Evolutionary conservation across 2,329 filamentous ascomycete genomes (phyloP), one percentile per base, ranked within the genome.

Genomic region (Gaeumannomyces sp.): DNA sequence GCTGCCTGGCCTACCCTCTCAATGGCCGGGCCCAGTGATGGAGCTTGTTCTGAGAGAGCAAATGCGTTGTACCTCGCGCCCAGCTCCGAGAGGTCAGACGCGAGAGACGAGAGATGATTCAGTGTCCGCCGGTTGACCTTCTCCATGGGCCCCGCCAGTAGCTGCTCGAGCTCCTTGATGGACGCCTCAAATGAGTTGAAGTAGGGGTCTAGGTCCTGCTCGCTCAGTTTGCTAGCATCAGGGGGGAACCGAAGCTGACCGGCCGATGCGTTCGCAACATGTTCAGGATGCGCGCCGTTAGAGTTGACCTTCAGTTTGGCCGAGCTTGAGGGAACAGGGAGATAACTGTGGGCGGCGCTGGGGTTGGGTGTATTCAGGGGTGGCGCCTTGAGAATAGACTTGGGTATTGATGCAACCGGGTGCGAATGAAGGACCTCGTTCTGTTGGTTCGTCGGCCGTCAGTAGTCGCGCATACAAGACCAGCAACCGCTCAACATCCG

Each of bases 51-150:
- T 0, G 93, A 97, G 1, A 99, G 82, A 0, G 96, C 96, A 76
- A 99, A 99, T 1, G 91, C 95, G 72, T 99, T 99, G 76, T 95
- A 98, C 67, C 93, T 86, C n/a, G 93, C 95, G 10, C 95, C 95
- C 11, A 99, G 83, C 73, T 99, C 95, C 70, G 93, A 92, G 67
- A 98, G 83, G 74, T 99, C 95, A 6, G 92, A 85, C 3, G 92
- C 92, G 61, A 97, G 81, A 6, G 90, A 88, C 19, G 91, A 91
- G 13, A 98, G 78, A 72, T 99, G 95, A 67, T 88, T 91, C 8
- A 99, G 80, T 7, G 93, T 93, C 50, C 95, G 86, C 38, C 94
- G 87, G 72, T 98, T 99, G 67, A 97, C 93, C 76, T 96, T 97
- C 75, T 99, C 96, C 81, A 99, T 97, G 7, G 92, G 93, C 0